phyloP scores from a whole-genome alignment of 345 rosid genomes.

The Murraya paniculata region DNA sequence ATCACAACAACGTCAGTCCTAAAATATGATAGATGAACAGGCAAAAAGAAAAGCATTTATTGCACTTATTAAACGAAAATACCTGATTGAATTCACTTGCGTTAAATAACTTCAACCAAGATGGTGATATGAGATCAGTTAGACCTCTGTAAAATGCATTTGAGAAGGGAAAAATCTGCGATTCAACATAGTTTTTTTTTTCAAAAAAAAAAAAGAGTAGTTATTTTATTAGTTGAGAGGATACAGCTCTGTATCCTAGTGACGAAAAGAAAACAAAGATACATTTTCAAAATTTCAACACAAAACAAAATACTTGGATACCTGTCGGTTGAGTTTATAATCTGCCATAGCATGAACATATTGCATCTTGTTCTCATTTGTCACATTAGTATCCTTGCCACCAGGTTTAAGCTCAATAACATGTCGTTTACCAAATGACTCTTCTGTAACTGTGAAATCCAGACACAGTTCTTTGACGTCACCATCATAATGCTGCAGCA shows the following conservation, averaged over 20 bases:
- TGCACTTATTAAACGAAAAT: constrained; percentile 13
- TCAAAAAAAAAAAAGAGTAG: constrained; percentile 18
- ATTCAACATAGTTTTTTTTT: constrained; percentile 12
- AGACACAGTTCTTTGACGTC: constrained; percentile 80
- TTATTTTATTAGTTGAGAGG: background rate
- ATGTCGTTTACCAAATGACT: constrained; percentile 68
- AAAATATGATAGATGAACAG: background rate
- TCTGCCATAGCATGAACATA: constrained; percentile 97
- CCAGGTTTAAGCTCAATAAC: constrained; percentile 82
- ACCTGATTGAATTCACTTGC: constrained; percentile 98
- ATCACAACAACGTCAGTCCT: background rate
- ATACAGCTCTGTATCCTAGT: background rate
- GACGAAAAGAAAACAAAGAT: background rate
- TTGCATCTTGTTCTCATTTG: constrained; percentile 95
- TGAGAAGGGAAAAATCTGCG: constrained; percentile 89
- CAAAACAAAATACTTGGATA: constrained; percentile 24
- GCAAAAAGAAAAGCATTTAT: background rate
- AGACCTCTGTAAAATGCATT: constrained; percentile 94
- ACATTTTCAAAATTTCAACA: background rate
- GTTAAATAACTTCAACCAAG: constrained; percentile 92
- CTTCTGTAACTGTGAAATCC: constrained; percentile 93
- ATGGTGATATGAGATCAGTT: constrained; percentile 82
- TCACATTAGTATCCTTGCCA: constrained; percentile 74
- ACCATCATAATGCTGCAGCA: constrained; percentile 79
- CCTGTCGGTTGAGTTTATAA: constrained; percentile 97